Evolutionary conservation across 768 basidiomycete genomes (phyloP).

Genomic region (Leucocoprinus sp.): DNA sequence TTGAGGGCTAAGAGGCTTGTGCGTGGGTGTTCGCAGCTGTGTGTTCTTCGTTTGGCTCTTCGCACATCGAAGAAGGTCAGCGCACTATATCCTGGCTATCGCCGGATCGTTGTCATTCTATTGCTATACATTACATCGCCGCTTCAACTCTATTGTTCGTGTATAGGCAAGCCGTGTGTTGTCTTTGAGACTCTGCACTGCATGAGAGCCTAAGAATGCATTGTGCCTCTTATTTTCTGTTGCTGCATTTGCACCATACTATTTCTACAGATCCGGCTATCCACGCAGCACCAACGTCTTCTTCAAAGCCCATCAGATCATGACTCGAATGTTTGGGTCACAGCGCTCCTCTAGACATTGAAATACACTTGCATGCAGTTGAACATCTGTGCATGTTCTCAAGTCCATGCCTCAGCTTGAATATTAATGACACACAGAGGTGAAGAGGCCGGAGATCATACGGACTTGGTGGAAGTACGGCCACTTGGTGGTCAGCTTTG

Average conservation of each 20-base stretch:
- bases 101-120: not conserved
- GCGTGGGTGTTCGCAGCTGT: slow-evolving; percentile 73
- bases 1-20: slow-evolving; percentile 62
- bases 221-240: slow-evolving; percentile 1
- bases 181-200: slow-evolving; percentile 2
- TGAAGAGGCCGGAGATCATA: slow-evolving; percentile 24
- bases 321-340: slow-evolving; percentile 78
- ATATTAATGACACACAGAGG: slow-evolving; percentile 15
- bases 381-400: slow-evolving; percentile 16
- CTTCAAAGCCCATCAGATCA: slow-evolving; percentile 71
- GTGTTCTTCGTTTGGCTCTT: slow-evolving; percentile 46
- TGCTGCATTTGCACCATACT: not conserved
- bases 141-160: slow-evolving; percentile 3
- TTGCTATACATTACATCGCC: not conserved
- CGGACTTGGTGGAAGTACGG: not conserved
- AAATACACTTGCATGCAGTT: slow-evolving; percentile 61
- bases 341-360: slow-evolving; percentile 66
- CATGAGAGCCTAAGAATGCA: not conserved
- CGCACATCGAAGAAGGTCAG: slow-evolving; percentile 61
- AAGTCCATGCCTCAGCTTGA: not conserved
- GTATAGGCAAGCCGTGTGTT: slow-evolving; percentile 7
- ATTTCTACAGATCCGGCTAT: slow-evolving; percentile 54
- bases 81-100: slow-evolving; percentile 20
- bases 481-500: slow-evolving; percentile 3
- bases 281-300: slow-evolving; percentile 60